Base-by-base conservation (phyloP, 257 asterid species). In the Capsicum baccatum region DNA sequence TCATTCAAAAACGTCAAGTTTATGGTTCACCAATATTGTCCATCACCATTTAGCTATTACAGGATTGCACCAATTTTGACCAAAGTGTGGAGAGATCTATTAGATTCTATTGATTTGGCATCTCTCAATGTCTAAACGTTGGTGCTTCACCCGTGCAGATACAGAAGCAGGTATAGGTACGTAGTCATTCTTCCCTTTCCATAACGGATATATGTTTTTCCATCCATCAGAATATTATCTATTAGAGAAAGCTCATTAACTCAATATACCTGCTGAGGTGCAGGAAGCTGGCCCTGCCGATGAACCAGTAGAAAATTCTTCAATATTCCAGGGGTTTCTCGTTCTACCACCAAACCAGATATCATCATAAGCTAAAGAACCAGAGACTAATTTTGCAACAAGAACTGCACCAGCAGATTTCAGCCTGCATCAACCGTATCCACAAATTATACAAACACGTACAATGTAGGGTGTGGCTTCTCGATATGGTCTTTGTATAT, bases 261-360 rank as follows among this genome's bases (percentile, higher is more conserved):
- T 54, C 4, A 8, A 71, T 39, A 6, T 90, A 93, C 99, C 98
- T 44, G 97, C 97, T 21, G 98, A 92, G 92, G 98, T 95, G 86
- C 92, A 86, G 48, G 98, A 89, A 79, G 97, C 98, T 14, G 98
- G 98, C 83, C 99, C 99, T 84, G 98, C 96, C 39, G 98, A 97
- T 15, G 99, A 97, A 86, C 98, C 99, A n/a, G 99, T 95, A 85
- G 98, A 90, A 67, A 88, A 95, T 86, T 94, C 97, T 89, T 91
- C 98, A 17, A 96, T 91, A 79, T 96, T 96, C 99, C 99, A 96
- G 6, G 99, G 98, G 82, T 96, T 94, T 88, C 98, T 92, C 13
- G 98, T 97, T 88, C 99, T 89, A 42, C 99, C 99, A 7, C 99
- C 97, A 83, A 94, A 95, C 99, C 97, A 95, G 84, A 95, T 97